Base-by-base conservation (phyloP, 345 rosid species). In the Ceriops decandra region DNA sequence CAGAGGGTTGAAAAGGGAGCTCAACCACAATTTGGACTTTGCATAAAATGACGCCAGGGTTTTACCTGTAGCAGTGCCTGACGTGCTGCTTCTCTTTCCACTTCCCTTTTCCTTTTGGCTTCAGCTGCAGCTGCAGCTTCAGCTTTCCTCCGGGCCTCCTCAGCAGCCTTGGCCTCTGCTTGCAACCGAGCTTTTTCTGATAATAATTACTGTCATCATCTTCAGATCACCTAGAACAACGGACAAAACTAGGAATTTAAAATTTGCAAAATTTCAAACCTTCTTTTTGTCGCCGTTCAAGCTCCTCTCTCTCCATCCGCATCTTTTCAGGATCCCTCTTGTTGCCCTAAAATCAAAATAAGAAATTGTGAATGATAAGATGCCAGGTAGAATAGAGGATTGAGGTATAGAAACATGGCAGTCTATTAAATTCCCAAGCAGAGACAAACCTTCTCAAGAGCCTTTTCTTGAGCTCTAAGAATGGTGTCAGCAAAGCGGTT, bases 401-500 rank as follows among this genome's bases (percentile, higher is more conserved):
- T 38, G 1, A 35, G 21, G 26, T 2, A 61, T 24, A 1, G 28
- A 21, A 42, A 42, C 21, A 54, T 21, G 6, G 5, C 13, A 5
- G 16, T 54, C 59, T 19, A 21, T 26, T 7, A 30, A 2, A 56
- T 56, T 56, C 16, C 46, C 49, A 15, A 24, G 22, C 26, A 3
- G 24, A 38, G 27, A 63, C 82, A 47, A 74, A 93, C 98, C 96
- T 90, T 91, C 67, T 84, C 90, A 73, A 89, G 87, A 1, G 90
- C 81, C 81, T 90, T 90, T 81, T 84, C 93, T 62, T 86, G 85
- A 77, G 97, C 98, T 82, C 87, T 93, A 64, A 90, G 81, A 57
- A 90, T 90, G 69, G 97, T 93, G 67, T 93, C 97, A 51, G 96
- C 97, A 80, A 90, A 93, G 57, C 96, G 93, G 56, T 74, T 87